phyloP scores from a whole-genome alignment of 345 rosid species.

The Microthlaspi erraticum region DNA sequence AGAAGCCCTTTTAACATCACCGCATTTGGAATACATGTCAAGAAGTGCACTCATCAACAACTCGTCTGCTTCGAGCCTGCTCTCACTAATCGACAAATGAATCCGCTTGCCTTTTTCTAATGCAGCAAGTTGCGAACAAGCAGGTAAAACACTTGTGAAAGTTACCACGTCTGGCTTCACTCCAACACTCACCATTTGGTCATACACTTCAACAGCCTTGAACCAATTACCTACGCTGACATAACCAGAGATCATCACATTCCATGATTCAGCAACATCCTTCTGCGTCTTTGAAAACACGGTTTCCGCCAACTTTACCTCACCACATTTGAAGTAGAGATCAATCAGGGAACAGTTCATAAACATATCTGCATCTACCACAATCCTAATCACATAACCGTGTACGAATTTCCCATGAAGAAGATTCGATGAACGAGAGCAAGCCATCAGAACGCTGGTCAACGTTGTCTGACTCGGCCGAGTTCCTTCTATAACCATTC shows the following conservation, averaged over 20 bases:
- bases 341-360: conserved; percentile 54
- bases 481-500: conserved; percentile 61
- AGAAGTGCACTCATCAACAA: conserved; percentile 74
- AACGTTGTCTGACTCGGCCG: conserved; percentile 62
- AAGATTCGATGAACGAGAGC: conserved; percentile 62
- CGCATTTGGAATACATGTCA: conserved; percentile 88
- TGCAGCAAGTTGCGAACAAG: conserved; percentile 72
- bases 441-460: conserved; percentile 60
- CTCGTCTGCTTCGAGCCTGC: conserved; percentile 48
- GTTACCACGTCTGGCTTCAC: conserved; percentile 66
- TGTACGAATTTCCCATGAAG: conserved; percentile 61
- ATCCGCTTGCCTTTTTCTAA: conserved; percentile 71
- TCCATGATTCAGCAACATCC: conserved; percentile 53
- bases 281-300: conserved; percentile 49
- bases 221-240: conserved; percentile 53
- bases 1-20: conserved; percentile 67
- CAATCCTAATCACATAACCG: conserved; percentile 55
- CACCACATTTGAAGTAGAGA: conserved; percentile 70
- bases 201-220: conserved; percentile 56
- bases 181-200: conserved; percentile 52
- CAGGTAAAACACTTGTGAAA: conserved; percentile 60
- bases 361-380: conserved; percentile 49
- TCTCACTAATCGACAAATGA: conserved; percentile 50
- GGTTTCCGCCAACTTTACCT: conserved; percentile 55
- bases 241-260: conserved; percentile 73